A percentile compares a stretch with the other conserved stretches of the same genome.
phyloP scores from a whole-genome alignment of 169 alveolate genomes.

The Eimeria praecox region DNA sequence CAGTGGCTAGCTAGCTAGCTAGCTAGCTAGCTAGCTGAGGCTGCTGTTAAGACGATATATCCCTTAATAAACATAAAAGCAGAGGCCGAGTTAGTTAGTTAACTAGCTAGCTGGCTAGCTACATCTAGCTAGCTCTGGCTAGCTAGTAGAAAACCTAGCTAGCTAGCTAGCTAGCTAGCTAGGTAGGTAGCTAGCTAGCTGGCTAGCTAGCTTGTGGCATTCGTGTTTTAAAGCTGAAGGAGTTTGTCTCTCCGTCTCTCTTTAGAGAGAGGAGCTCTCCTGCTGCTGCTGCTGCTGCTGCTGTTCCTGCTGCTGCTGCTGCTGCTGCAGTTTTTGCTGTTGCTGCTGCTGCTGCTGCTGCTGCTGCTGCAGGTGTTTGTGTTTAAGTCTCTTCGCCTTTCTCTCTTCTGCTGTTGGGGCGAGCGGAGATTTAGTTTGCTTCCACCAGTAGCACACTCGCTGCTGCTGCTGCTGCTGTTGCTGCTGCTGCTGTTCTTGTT shows the following conservation, averaged over 20 bases:
- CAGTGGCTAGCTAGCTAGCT: too few relatives aligned
- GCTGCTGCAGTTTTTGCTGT: not conserved
- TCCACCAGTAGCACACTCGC: slow-evolving; percentile 33
- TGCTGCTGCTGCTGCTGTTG: slow-evolving; percentile 46
- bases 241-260: too few relatives aligned
- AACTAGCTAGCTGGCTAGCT: slow-evolving; percentile 5
- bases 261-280: too few relatives aligned
- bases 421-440: slow-evolving; percentile 19
- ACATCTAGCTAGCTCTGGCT: too few relatives aligned
- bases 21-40: too few relatives aligned
- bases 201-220: slow-evolving; percentile 25
- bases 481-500: slow-evolving; percentile 34
- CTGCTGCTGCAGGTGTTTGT: slow-evolving; percentile 55
- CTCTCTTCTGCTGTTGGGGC: slow-evolving; percentile 56
- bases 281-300: not conserved
- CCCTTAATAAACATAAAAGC: too few relatives aligned
- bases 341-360: slow-evolving; percentile 14
- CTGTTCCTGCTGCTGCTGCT: not conserved
- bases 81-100: too few relatives aligned
- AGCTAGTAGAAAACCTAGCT: not conserved
- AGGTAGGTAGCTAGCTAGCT: not conserved
- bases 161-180: not conserved
- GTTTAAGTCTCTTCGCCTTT: slow-evolving; percentile 58
- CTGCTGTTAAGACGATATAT: too few relatives aligned
- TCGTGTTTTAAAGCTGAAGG: too few relatives aligned